A percentile compares a stretch with the other conserved stretches of the same genome.
These are phyloP conservation scores for Alliaria petiolata DNA, from an alignment of 345 rosid species.

Conservation along the genomic window DNA sequence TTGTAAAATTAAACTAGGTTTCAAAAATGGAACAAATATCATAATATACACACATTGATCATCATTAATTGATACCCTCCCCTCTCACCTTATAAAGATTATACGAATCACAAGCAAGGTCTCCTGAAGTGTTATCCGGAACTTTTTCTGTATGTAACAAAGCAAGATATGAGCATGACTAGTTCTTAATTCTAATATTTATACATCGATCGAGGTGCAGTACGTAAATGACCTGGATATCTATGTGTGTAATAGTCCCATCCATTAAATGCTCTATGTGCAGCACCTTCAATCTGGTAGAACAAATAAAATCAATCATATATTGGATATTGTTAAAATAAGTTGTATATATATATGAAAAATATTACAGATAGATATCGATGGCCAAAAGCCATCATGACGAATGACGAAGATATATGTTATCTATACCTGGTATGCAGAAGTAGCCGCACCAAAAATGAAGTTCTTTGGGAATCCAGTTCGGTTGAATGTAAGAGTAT, in stretches of 20 bases:
- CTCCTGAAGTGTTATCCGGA: conserved; percentile 12
- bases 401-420: background rate
- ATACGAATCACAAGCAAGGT: conserved; percentile 20
- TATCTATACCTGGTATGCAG: conserved; percentile 5
- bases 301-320: background rate
- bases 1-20: background rate
- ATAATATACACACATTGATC: background rate
- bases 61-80: background rate
- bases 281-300: conserved; percentile 14
- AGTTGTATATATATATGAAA: too few relatives aligned
- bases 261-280: conserved; percentile 10
- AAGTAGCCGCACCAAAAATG: conserved; percentile 17
- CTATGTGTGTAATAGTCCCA: conserved; percentile 23
- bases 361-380: background rate
- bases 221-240: conserved; percentile 16
- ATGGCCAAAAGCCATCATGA: background rate
- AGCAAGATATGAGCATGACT: background rate
- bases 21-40: background rate
- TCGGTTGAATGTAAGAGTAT: background rate
- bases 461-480: background rate
- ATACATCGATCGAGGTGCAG: background rate
- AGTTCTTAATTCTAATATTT: background rate
- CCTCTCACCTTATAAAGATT: background rate
- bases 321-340: too few relatives aligned
- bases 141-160: background rate